Evolutionary conservation across 495 filamentous ascomycete genomes (phyloP), one percentile per base, ranked within the genome.

Genomic region (Pyrenula aspistea): DNA sequence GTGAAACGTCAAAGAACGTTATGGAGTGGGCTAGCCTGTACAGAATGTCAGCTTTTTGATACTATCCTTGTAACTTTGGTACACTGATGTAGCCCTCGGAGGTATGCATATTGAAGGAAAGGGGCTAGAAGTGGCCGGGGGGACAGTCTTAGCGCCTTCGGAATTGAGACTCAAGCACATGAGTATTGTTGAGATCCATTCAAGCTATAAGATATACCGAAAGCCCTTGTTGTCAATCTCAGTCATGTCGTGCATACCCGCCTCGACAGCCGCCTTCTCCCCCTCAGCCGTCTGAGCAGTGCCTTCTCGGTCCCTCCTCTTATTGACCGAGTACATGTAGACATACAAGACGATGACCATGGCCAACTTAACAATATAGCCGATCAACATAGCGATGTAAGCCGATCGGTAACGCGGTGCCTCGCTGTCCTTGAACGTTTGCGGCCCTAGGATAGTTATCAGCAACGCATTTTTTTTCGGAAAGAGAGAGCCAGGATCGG

Each of bases 331-430:
- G 56, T 68, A 81, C 77, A 81, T 81, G 50, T 80, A 80, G 2
- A 74, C 10, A 57, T 77, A 81, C 2, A 81, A 56, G 0, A 71
- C 63, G 1, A 72, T 56, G 4, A 80, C 74, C 56, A 74, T 69
- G 12, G 62, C 25, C 1, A 79, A 67, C 60, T 82, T 81, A 2
- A 78, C 64, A 12, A 65, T 65, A 57, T 82, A 81, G 0, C 77
- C 77, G 55, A 74, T 69, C 12, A 81, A 66, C 65, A 81, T 83
- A 61, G 78, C 78, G 63, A 80, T 69, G 57, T 82, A 81, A n/a
- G 79, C 65, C 71, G 31, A 77, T 54, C 65, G 73, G 65, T 81
- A 81, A 12, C 73, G 68, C 15, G 78, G 78, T 8, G 72, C 71
- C 65, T 81, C 76, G 24, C 66, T 73, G 1, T 65, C 63, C 51